Evolutionary conservation across 192 early-diverging fungal genomes (phyloP), one percentile per base, ranked within the genome.

Genomic region (Backusella tarrabulga): DNA sequence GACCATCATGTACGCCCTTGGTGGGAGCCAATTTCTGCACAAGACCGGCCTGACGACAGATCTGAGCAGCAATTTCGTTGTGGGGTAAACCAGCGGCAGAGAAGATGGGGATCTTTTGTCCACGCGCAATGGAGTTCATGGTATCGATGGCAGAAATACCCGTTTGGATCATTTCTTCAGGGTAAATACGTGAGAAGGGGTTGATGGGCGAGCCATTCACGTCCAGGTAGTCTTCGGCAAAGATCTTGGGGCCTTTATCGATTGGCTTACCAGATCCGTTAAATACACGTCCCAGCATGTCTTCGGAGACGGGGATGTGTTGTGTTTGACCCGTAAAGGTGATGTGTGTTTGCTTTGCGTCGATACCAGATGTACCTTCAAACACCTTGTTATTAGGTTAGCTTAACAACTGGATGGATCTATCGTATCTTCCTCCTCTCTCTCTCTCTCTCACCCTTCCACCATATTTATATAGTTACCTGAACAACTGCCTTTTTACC

Each of bases 51-150:
- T 99, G 98, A 83, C 98, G 92, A 89, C 97, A 97, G 82, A 99
- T 99, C 88, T 99, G 98, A 50, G 98, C 98, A 68, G 98, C 98
- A 91, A 98, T 98, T 92, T 99, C 97, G 85, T 99, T 99, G 85
- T 99, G 98, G 34, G 98, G 98, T 67, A 99, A 83, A 80, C 98
- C 98, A 77, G 97, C 91, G 34, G 98, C 97, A 42, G 98, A 99
- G 91, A 99, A 99, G 76, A 99, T 99, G 41, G 98, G 98, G 79
- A 99, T 99, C 90, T 99, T 99, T 85, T 99, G 98, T n/a, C 98
- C 98, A 89, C 98, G 95, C 38, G 98, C 98, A 90, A 99, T 98
- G 21, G 97, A 98, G 90, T 98, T 98, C 98, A 99, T 99, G 63
- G 97, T 98, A 80, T 99, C 98, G 74, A 99, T 99, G 66, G 98